These are phyloP conservation scores for Actinidia arguta DNA, from an alignment of 179 eudicot genomes.

Conservation along the genomic window DNA sequence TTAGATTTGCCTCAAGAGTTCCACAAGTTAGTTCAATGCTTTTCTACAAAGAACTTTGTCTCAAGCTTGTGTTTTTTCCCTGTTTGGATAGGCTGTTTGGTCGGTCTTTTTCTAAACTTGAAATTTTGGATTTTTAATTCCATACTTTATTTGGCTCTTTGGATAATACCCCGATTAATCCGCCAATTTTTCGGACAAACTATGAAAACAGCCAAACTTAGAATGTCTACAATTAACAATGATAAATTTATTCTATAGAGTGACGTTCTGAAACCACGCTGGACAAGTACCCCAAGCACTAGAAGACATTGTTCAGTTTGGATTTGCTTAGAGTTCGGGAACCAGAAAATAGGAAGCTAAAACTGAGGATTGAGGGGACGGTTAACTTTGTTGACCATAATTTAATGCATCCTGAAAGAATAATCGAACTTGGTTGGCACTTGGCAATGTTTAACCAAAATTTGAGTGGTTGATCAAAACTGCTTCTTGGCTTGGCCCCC, in stretches of 20 bases:
- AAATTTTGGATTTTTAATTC: neutral
- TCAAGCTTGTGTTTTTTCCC: neutral
- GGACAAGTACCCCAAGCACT: neutral
- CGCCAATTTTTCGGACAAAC: neutral
- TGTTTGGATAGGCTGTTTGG: neutral
- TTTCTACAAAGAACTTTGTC: neutral
- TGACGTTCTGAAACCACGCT: neutral
- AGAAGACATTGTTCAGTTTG: neutral
- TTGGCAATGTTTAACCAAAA: neutral
- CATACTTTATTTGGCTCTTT: no score
- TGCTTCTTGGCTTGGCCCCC: neutral
- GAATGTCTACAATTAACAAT: neutral
- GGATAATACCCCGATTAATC: neutral
- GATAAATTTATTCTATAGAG: neutral
- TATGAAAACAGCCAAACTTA: neutral
- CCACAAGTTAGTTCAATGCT: constrained; percentile 57
- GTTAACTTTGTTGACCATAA: neutral
- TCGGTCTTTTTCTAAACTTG: neutral
- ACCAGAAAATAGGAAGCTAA: neutral
- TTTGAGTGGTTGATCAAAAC: neutral
- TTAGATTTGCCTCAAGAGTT: constrained; percentile 56
- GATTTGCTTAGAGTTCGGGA: neutral
- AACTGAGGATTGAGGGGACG: neutral
- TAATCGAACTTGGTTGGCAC: neutral
- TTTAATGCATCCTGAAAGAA: neutral